These are phyloP conservation scores for Cladophialophora immunda DNA, from an alignment of 2,329 filamentous ascomycete genomes.

Conservation along the genomic window DNA sequence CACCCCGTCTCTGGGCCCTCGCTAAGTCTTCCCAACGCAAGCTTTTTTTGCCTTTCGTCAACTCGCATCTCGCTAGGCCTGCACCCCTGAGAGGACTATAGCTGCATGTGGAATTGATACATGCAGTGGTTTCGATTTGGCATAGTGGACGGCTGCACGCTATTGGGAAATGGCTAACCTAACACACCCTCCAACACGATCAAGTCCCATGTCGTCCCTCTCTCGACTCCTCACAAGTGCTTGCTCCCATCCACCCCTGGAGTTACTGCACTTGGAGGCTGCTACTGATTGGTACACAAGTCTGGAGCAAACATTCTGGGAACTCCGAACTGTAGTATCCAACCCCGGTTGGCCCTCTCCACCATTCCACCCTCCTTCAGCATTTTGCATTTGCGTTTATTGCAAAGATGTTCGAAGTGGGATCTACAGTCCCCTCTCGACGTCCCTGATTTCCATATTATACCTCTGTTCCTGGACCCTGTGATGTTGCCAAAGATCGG, in stretches of 20 bases:
- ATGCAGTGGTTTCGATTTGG: constrained; percentile 6
- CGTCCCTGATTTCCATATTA: constrained; percentile 15
- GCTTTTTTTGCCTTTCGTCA: constrained; percentile 13
- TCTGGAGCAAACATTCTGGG: constrained; percentile 26
- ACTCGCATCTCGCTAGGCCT: neutral
- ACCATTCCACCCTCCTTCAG: constrained; percentile 8
- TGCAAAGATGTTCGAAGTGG: constrained; percentile 10
- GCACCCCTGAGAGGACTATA: neutral
- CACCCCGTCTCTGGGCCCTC: constrained; percentile 2
- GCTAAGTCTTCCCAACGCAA: constrained; percentile 1
- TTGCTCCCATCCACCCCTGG: neutral
- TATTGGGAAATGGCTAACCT: neutral
- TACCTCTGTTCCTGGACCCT: constrained; percentile 9
- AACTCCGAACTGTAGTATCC: constrained; percentile 15
- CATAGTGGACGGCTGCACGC: constrained; percentile 7
- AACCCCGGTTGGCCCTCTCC: constrained; percentile 17
- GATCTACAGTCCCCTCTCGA: constrained; percentile 10
- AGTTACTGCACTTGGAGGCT: constrained; percentile 27
- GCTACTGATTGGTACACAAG: constrained; percentile 25
- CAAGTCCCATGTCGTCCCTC: neutral
- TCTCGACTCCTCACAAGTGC: neutral
- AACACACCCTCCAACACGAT: constrained; percentile 3
- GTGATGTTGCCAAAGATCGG: neutral
- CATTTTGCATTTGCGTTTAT: constrained; percentile 12
- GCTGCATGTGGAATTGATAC: constrained; percentile 7